Evolutionary conservation across 73 alveolate genomes (phyloP).

Genomic region (Blepharisma japonicum): DNA sequence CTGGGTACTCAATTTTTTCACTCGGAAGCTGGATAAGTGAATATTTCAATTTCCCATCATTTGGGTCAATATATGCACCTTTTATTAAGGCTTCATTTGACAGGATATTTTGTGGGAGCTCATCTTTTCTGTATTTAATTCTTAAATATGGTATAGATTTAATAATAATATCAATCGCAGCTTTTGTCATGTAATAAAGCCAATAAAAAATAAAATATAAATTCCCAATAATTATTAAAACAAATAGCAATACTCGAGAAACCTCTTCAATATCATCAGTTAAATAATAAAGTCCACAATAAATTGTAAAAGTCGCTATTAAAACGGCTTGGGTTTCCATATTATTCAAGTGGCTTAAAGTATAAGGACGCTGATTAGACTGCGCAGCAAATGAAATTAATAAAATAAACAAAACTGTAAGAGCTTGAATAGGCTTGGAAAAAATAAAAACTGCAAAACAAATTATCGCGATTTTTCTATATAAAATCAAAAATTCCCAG

Average conservation of each 20-base stretch:
- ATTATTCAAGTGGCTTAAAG: neutral
- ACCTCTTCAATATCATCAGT: conserved; percentile 4
- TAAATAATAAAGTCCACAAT: conserved; percentile 23
- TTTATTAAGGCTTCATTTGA: no score
- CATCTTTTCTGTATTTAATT: conserved; percentile 1
- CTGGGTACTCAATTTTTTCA: no score
- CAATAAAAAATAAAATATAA: conserved; percentile 7
- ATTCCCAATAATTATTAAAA: neutral
- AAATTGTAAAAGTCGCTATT: conserved; percentile 5
- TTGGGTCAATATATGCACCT: no score
- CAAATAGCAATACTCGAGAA: neutral
- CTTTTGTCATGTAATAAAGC: conserved; percentile 1
- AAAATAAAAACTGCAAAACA: conserved; percentile 1
- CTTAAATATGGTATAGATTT: neutral
- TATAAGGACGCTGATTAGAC: conserved; percentile 5
- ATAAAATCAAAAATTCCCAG: conserved; percentile 57
- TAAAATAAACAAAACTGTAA: neutral
- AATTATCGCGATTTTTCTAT: conserved; percentile 29
- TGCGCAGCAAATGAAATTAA: neutral
- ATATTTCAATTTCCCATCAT: no score
- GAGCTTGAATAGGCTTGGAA: neutral
- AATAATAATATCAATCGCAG: neutral
- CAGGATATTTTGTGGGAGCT: neutral
- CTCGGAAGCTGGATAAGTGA: no score
- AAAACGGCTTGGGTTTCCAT: conserved; percentile 20